phyloP scores from a whole-genome alignment of 495 filamentous ascomycete species.

The Penicillium ochrochloron region DNA sequence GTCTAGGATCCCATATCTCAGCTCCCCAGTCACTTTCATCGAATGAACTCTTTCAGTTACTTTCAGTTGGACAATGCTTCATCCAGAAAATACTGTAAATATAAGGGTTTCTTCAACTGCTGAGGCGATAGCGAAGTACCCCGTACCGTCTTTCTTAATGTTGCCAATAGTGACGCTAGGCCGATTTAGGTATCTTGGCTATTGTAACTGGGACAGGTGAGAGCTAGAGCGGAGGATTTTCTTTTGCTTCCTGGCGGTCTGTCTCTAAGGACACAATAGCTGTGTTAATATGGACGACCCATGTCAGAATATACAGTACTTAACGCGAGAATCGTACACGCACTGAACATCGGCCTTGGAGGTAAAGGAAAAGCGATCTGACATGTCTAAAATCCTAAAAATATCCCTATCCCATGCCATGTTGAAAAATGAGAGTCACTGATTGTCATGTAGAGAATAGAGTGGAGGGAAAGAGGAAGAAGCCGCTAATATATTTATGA shows the following conservation, averaged over 20 bases:
- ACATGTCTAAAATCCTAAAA: no score
- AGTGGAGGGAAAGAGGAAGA: no score
- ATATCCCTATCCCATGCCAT: no score
- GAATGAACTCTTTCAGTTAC: not conserved
- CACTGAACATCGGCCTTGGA: not conserved
- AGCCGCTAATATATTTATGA: no score
- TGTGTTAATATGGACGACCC: not conserved
- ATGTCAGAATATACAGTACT: not conserved
- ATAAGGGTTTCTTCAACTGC: not conserved
- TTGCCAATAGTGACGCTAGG: not conserved
- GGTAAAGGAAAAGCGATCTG: not conserved
- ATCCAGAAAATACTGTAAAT: not conserved
- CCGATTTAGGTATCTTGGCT: not conserved
- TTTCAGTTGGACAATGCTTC: not conserved
- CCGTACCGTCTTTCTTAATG: not conserved
- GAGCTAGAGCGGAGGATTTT: not conserved
- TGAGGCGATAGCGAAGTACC: not conserved
- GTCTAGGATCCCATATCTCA: slow-evolving; percentile 1
- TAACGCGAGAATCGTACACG: slow-evolving; percentile 1
- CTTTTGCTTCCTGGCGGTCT: not conserved
- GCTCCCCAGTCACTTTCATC: not conserved
- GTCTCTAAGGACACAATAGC: not conserved
- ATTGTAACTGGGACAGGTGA: slow-evolving; percentile 1
- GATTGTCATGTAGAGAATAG: no score
- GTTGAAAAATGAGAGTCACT: no score